These are phyloP conservation scores for Moesziomyces antarcticus DNA, from an alignment of 1,284 basidiomycete species.

Conservation along the genomic window DNA sequence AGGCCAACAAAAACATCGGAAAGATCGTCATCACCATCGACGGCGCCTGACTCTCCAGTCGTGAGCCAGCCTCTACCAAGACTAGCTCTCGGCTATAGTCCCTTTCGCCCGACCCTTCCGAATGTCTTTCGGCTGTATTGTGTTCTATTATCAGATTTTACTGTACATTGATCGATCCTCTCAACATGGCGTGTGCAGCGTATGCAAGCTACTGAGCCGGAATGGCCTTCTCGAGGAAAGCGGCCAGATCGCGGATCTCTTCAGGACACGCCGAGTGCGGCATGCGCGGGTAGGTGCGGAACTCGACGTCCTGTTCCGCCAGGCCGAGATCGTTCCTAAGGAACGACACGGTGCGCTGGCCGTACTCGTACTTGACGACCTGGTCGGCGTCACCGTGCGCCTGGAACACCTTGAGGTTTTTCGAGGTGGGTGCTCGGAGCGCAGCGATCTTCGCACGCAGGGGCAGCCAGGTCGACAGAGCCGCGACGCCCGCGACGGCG, in stretches of 20 bases:
- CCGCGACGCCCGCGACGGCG: slow-evolving; percentile 58
- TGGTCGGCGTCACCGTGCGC: slow-evolving; percentile 63
- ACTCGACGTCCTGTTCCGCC: slow-evolving; percentile 43
- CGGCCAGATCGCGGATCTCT: slow-evolving; percentile 59
- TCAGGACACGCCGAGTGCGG: slow-evolving; percentile 64
- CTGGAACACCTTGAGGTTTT: slow-evolving; percentile 58
- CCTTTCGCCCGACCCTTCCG: too few relatives aligned
- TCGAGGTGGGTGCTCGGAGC: slow-evolving; percentile 41
- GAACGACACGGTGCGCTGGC: slow-evolving; percentile 46
- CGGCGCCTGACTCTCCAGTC: slow-evolving; percentile 11
- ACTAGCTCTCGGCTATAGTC: background rate
- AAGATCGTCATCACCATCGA: slow-evolving; percentile 68
- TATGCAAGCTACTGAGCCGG: slow-evolving; percentile 26
- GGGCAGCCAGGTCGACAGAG: slow-evolving; percentile 64
- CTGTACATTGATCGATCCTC: slow-evolving; percentile 1
- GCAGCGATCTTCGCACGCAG: slow-evolving; percentile 56
- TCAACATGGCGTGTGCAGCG: background rate
- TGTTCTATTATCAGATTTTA: slow-evolving; percentile 3
- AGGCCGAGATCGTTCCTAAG: slow-evolving; percentile 54
- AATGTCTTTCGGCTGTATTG: background rate
- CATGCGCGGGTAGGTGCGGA: slow-evolving; percentile 61
- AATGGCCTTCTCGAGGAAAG: slow-evolving; percentile 55
- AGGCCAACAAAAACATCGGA: slow-evolving; percentile 78
- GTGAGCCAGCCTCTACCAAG: background rate
- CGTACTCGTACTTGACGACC: slow-evolving; percentile 61